These are phyloP conservation scores for Leucocoprinus sp. DNA, from an alignment of 768 basidiomycete genomes.

Conservation along the genomic window DNA sequence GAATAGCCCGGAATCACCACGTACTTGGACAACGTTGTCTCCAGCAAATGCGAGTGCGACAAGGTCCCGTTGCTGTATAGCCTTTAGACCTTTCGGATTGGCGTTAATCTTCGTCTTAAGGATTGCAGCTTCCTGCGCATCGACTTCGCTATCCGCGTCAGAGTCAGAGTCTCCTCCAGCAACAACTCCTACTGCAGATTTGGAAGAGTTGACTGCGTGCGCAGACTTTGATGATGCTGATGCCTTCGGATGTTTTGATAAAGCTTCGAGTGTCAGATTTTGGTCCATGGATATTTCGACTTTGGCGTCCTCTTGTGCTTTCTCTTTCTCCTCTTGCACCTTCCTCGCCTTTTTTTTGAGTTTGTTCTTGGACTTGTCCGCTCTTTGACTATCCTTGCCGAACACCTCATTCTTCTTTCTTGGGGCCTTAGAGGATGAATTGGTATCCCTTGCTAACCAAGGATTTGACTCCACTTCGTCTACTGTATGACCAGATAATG, in stretches of 20 bases:
- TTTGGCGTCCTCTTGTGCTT: slow-evolving; percentile 61
- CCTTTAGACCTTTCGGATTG: slow-evolving; percentile 46
- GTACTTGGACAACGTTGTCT: slow-evolving; percentile 88
- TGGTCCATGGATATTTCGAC: slow-evolving; percentile 68
- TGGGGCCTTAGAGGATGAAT: slow-evolving; percentile 31
- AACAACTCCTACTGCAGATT: slow-evolving; percentile 32
- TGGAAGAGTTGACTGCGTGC: slow-evolving; percentile 17
- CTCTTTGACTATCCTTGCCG: slow-evolving; percentile 52
- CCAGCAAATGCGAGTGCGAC: slow-evolving; percentile 95
- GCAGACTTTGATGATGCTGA: slow-evolving; percentile 32
- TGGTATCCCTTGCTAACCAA: slow-evolving; percentile 52
- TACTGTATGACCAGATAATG: not conserved
- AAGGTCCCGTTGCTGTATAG: slow-evolving; percentile 86
- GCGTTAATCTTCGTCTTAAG: slow-evolving; percentile 22
- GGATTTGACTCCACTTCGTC: slow-evolving; percentile 49
- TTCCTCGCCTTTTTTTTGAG: slow-evolving; percentile 61
- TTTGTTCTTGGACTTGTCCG: slow-evolving; percentile 64
- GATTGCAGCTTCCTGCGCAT: slow-evolving; percentile 52
- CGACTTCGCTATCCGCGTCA: slow-evolving; percentile 58
- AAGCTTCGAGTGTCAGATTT: slow-evolving; percentile 28
- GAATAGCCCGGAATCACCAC: slow-evolving; percentile 15
- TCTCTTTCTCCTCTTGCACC: slow-evolving; percentile 46
- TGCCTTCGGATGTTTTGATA: slow-evolving; percentile 22
- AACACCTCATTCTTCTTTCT: slow-evolving; percentile 74
- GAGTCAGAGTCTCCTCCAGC: slow-evolving; percentile 41